Evolutionary conservation across 495 filamentous ascomycete species (phyloP), one percentile per base, ranked within the genome.

Genomic region (Elasticomyces elasticus): DNA sequence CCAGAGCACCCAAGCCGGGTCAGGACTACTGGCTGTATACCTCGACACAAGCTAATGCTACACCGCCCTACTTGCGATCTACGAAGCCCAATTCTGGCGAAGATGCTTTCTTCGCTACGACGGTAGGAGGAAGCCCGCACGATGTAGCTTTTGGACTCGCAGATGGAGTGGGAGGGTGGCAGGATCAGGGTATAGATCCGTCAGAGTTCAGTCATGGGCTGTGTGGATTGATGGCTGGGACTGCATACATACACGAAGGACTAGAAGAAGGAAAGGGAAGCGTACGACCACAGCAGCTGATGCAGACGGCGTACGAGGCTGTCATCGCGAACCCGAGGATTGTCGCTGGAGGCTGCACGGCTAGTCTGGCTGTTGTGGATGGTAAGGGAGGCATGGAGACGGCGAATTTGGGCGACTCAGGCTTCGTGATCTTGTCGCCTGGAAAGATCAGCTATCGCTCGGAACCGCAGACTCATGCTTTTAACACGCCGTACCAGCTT

Each of bases 331-430:
- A 95, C 64, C 67, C 79, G 15, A 64, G 69, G 12, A 84, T 99
- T 58, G 66, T 68, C 7, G 94, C 86, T 1, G 92, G 92, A 38
- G 92, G 91, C 17, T 89, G 86, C 63, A 99, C 92, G 11, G 92
- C 91, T 15, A 86, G 85, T 46, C 79, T 99, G 5, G 92, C 82
- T 9, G 73, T 94, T 31, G 81, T 81, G 20, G 71, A 74, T 19
- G 72, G 74, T 0, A 75, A 86, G 59, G 94, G 92, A 15, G 74
- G 69, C 10, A 73, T 96, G 17, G 84, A 91, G 58, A 79, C 95
- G 48, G 94, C 92, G 35, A 98, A 98, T 66, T 74, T 98, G n/a
- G 92, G 92, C 56, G 92, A 98, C 70, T 95, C 89, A n/a, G 92
- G 91, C 48, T 96, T 87, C 65, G 79, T 96, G 22, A 81, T 94